Percentiles rank a stretch among this genome's conserved stretches.
Evolutionary conservation across 78 protist species (phyloP).

Genomic region (Speleostelium caveatum): DNA sequence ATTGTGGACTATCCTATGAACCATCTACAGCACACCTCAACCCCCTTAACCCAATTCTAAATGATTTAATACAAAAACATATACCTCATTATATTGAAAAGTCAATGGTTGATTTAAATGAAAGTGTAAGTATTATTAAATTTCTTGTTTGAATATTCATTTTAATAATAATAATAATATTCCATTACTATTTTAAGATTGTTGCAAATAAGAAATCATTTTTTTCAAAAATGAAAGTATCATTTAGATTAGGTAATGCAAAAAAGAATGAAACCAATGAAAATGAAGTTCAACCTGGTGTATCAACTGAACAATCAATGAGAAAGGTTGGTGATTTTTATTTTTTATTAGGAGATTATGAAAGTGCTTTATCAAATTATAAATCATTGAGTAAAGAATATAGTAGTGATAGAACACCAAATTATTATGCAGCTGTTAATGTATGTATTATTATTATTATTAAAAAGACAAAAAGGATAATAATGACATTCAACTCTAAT

Average conservation of each 20-base stretch:
- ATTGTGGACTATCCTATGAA: conserved; percentile 68
- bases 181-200: conserved; percentile 6
- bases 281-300: not conserved
- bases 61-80: conserved; percentile 44
- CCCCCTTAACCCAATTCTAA: conserved; percentile 29
- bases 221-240: conserved; percentile 62
- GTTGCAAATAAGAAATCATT: conserved; percentile 64
- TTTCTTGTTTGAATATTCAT: too few species aligned
- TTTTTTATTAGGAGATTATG: conserved; percentile 68
- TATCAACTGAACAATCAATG: conserved; percentile 28
- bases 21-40: conserved; percentile 24
- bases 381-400: conserved; percentile 40
- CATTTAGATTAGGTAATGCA: conserved; percentile 66
- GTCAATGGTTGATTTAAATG: conserved; percentile 45
- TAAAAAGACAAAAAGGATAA: not conserved
- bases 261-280: conserved; percentile 45
- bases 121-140: conserved; percentile 8
- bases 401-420: conserved; percentile 52
- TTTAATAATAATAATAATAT: not conserved
- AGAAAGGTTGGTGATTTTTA: conserved; percentile 52
- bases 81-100: conserved; percentile 60
- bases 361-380: conserved; percentile 52
- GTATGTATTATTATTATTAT: not conserved
- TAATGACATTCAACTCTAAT: too few species aligned
- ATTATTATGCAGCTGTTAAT: conserved; percentile 60